phyloP scores from a whole-genome alignment of 805 yeast genomes.

The Priceomyces carsonii region DNA sequence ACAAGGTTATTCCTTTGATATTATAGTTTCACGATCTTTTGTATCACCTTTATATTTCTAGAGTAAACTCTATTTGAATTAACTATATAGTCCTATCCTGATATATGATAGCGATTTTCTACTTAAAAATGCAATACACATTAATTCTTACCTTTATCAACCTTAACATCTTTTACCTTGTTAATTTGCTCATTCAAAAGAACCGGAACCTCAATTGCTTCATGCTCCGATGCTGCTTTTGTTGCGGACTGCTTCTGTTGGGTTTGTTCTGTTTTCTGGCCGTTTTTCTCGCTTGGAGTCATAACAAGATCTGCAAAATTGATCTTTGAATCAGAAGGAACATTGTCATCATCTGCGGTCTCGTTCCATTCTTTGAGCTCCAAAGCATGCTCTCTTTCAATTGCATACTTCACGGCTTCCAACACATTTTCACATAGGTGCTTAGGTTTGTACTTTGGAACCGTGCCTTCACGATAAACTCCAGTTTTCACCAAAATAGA shows the following conservation, averaged over 20 bases:
- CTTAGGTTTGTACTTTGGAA: conserved; percentile 78
- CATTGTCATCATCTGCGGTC: conserved; percentile 34
- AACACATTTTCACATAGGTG: conserved; percentile 70
- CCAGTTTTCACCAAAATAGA: conserved; percentile 86
- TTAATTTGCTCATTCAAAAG: conserved; percentile 44
- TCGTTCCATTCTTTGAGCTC: conserved; percentile 77
- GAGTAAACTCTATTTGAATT: too few species aligned
- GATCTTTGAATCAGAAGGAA: conserved; percentile 28
- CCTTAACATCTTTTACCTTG: conserved; percentile 36
- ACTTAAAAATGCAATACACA: too few species aligned
- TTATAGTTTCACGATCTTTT: too few species aligned
- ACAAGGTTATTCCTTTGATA: conserved; percentile 1
- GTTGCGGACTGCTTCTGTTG: conserved; percentile 6
- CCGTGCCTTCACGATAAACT: conserved; percentile 78
- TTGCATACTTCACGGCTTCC: conserved; percentile 81
- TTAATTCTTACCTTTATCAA: too few species aligned
- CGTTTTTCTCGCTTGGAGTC: conserved; percentile 39
- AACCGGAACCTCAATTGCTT: conserved; percentile 52
- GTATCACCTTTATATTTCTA: too few species aligned
- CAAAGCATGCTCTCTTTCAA: conserved; percentile 73
- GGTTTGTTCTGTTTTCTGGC: conserved; percentile 13
- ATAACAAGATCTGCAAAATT: conserved; percentile 47
- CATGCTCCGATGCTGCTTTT: conserved; percentile 35
- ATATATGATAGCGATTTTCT: too few species aligned
- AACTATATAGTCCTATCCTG: too few species aligned